Evolutionary conservation across 257 asterid genomes (phyloP), one percentile per base, ranked within the genome.

Genomic region (Nicotiana benthamiana): DNA sequence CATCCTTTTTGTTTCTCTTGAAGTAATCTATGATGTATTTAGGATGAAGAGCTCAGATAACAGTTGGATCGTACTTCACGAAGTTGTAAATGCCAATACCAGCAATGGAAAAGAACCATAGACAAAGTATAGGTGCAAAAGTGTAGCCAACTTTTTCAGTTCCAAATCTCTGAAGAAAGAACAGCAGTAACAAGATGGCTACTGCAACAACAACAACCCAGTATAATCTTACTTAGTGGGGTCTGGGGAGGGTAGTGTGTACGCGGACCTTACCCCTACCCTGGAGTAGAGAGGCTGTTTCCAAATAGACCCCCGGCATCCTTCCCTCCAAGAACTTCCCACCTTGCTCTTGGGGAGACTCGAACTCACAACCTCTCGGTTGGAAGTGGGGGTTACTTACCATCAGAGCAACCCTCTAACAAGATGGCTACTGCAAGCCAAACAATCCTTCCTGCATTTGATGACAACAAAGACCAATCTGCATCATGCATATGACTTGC

Each of bases 101-200:
- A 34, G 78, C 8, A 15, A 89, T 87, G 79, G 87, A 86, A 11
- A 77, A 1, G 78, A 92, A 93, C 98, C 98, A 93, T 1, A 87
- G 5, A 84, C 86, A 80, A 6, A 93, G 62, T 10, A 85, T 86
- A n/a, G 98, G 97, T 22, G 97, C 97, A 22, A 93, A 93, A 1
- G 90, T 13, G 84, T 84, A 87, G 1, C 97, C 97, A 0, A 92
- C 93, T 83, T 91, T 93, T 46, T 92, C 97, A 0, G 96, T 92
- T 17, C 98, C 98, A 70, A 89, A 90, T n/a, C 92, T 82, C 83
- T 93, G 98, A 9, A 88, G 87, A 16, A 85, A 36, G 80, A 93
- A 93, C 16, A 93, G 75, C 0, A 79, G 0, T 9, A 92, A 77
- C 86, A 93, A 67, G 52, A 93, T 92, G 10, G 82, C 93, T 0